phyloP scores from a whole-genome alignment of 2,329 filamentous ascomycete species.

The Alternaria conjuncta region DNA sequence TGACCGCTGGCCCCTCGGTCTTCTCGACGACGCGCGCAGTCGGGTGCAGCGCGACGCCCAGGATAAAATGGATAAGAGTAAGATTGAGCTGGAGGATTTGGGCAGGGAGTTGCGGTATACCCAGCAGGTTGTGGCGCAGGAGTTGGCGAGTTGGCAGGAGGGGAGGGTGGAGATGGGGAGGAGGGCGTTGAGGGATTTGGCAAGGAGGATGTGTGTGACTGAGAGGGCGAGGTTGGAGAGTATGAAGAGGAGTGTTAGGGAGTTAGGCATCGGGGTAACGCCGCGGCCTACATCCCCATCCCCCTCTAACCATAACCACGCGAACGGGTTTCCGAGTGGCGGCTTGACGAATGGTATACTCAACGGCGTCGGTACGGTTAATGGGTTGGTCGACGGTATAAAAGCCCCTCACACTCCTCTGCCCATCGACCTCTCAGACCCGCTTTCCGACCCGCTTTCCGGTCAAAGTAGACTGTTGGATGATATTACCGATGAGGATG shows the following conservation, averaged over 20 bases:
- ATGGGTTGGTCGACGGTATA: neutral
- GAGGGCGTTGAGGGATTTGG: constrained; percentile 77
- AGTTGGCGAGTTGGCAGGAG: constrained; percentile 93
- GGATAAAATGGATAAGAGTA: constrained; percentile 74
- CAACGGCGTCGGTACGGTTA: too few relatives aligned
- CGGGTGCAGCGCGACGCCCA: constrained; percentile 84
- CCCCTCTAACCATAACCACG: neutral
- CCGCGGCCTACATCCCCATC: neutral
- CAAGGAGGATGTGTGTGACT: constrained; percentile 76
- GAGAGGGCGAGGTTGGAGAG: constrained; percentile 82
- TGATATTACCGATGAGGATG: neutral
- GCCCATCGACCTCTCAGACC: neutral
- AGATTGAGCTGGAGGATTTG: constrained; percentile 74
- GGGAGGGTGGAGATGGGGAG: constrained; percentile 80
- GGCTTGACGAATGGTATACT: neutral
- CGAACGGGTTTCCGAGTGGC: neutral
- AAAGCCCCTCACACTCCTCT: neutral
- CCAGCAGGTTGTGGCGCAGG: constrained; percentile 88
- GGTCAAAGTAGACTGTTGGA: neutral
- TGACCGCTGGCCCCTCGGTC: constrained; percentile 78
- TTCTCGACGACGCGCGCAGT: constrained; percentile 82
- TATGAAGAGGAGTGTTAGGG: constrained; percentile 79
- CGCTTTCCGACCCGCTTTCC: neutral
- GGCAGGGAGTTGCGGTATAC: constrained; percentile 86
- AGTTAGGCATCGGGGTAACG: constrained; percentile 32